These are phyloP conservation scores for Citrullus mucosospermus DNA, from an alignment of 306 rosid species.

Conservation along the genomic window DNA sequence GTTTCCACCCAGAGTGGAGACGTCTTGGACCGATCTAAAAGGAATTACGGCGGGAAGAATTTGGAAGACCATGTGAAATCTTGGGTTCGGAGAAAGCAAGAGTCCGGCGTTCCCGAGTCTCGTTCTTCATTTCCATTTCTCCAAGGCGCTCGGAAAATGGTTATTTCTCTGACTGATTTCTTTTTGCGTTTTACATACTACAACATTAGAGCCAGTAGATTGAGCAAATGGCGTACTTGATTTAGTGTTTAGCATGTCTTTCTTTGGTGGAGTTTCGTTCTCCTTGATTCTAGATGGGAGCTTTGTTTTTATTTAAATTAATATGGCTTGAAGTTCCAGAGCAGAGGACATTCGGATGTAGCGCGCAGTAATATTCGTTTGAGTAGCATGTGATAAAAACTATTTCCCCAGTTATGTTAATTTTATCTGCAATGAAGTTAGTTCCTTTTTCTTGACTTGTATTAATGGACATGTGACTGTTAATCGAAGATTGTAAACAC, in stretches of 20 bases:
- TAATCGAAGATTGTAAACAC: not conserved
- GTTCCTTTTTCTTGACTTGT: not conserved
- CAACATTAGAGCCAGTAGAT: not conserved
- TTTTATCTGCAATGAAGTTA: not conserved
- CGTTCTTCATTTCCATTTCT: constrained; percentile 58
- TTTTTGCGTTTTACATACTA: not conserved
- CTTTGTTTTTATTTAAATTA: not conserved
- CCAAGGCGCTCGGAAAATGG: constrained; percentile 46
- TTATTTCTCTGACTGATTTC: constrained; percentile 8
- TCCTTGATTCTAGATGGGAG: not conserved
- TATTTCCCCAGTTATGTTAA: not conserved
- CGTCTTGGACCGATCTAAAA: constrained; percentile 24
- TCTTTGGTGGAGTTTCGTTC: not conserved
- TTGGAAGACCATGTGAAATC: constrained; percentile 36
- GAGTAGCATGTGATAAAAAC: not conserved
- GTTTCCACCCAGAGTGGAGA: constrained; percentile 31
- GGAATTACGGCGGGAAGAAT: constrained; percentile 21
- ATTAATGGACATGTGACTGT: not conserved
- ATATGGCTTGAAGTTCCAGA: not conserved
- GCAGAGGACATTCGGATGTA: not conserved
- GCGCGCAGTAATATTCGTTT: not conserved
- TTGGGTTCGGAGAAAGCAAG: constrained; percentile 25
- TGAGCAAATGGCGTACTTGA: not conserved
- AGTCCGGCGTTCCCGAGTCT: constrained; percentile 20
- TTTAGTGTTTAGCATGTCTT: not conserved